phyloP scores from a whole-genome alignment of 345 rosid genomes.

The Punica granatum region DNA sequence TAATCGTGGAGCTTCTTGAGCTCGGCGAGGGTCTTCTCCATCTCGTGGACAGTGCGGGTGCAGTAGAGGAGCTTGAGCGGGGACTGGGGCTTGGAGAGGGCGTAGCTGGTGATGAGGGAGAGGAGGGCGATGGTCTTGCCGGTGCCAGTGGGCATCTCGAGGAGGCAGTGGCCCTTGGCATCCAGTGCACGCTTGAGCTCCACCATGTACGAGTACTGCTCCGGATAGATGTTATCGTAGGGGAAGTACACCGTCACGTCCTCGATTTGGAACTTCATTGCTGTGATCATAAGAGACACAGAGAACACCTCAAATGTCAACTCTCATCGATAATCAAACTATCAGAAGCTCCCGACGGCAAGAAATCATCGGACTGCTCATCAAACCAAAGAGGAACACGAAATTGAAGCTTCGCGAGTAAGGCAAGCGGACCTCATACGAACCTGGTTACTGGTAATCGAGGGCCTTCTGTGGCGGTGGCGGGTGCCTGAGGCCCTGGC shows the following conservation, averaged over 20 bases:
- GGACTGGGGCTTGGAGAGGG: constrained; percentile 54
- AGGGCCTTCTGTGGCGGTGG: no score
- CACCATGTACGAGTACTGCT: constrained; percentile 87
- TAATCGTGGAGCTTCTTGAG: constrained; percentile 67
- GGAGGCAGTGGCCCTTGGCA: constrained; percentile 95
- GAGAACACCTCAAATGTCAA: no score
- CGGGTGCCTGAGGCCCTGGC: no score
- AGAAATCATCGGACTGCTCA: no score
- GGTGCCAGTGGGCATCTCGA: constrained; percentile 99
- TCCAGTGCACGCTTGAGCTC: constrained; percentile 92
- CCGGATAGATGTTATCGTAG: constrained; percentile 90
- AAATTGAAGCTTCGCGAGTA: no score
- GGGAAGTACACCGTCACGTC: constrained; percentile 88
- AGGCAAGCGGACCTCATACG: no score
- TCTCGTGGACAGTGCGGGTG: constrained; percentile 96
- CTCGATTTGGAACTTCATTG: constrained; percentile 84
- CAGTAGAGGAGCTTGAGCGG: constrained; percentile 87
- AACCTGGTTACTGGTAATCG: no score
- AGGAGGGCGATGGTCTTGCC: constrained; percentile 95
- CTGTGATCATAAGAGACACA: background rate
- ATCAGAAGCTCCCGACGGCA: no score
- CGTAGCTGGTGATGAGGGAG: constrained; percentile 84
- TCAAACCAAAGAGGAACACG: no score
- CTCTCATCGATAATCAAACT: no score
- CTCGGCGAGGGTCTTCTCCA: constrained; percentile 96